These are phyloP conservation scores for Mrakia frigida DNA, from an alignment of 768 basidiomycete genomes.

Conservation along the genomic window DNA sequence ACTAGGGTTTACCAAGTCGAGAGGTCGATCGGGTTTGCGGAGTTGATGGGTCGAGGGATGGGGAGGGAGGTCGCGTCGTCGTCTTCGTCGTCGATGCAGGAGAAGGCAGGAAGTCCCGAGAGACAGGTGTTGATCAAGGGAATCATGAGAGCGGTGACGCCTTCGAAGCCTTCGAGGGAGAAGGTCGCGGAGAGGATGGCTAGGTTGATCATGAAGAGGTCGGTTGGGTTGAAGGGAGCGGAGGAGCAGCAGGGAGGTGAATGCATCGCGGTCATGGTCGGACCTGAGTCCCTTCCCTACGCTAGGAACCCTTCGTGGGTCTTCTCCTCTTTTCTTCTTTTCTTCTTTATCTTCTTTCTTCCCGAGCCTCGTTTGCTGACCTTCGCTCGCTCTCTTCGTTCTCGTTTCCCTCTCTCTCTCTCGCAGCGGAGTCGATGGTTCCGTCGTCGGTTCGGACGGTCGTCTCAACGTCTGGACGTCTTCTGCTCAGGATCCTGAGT, in stretches of 20 bases:
- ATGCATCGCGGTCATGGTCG: conserved; percentile 26
- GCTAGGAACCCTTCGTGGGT: conserved; percentile 31
- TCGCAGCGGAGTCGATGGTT: conserved; percentile 30
- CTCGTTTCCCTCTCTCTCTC: neutral
- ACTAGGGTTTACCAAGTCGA: neutral
- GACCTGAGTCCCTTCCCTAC: conserved; percentile 32
- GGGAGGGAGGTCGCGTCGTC: neutral
- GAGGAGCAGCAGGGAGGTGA: neutral
- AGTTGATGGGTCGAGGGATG: neutral
- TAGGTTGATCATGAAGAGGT: conserved; percentile 11
- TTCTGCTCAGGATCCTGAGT: conserved; percentile 26
- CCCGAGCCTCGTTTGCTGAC: neutral
- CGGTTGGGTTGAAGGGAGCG: neutral
- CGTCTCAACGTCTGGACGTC: conserved; percentile 29
- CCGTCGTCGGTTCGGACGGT: conserved; percentile 28
- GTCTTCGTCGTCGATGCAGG: neutral
- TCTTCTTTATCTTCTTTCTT: neutral
- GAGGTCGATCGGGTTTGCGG: neutral
- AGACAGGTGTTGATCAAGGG: neutral
- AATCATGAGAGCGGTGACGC: conserved; percentile 4
- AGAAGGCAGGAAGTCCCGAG: neutral
- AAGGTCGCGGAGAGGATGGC: neutral
- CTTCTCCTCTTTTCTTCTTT: neutral
- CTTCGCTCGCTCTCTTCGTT: neutral
- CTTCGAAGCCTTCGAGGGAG: conserved; percentile 6